Evolutionary conservation across 768 basidiomycete species (phyloP).

Genomic region (Termitomyces titanicus): DNA sequence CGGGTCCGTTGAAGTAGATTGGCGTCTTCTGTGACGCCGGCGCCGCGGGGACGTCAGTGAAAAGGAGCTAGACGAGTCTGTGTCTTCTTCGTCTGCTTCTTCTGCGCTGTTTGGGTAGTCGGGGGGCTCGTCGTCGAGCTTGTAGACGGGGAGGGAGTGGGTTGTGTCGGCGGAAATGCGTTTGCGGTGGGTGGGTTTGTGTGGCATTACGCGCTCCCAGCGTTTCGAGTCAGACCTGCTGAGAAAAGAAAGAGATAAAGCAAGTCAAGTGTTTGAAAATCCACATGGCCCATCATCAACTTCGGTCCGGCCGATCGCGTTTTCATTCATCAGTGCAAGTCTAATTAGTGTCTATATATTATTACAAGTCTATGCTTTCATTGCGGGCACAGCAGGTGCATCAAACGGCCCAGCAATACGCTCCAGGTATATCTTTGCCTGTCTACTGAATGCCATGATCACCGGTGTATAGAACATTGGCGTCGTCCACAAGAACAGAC

Average conservation of each 20-base stretch:
- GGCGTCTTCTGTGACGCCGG: conserved; percentile 18
- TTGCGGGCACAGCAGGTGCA: conserved; percentile 9
- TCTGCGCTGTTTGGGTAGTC: conserved; percentile 77
- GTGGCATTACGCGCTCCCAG: conserved; percentile 14
- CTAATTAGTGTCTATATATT: too few relatives aligned
- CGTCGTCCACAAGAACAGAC: conserved; percentile 74
- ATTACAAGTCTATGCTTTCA: background rate
- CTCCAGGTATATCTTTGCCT: conserved; percentile 37
- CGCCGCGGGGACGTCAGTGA: conserved; percentile 32
- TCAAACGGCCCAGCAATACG: conserved; percentile 54
- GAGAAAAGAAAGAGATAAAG: background rate
- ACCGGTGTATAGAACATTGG: conserved; percentile 55
- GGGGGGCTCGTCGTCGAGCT: conserved; percentile 59
- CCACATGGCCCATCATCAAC: conserved; percentile 15
- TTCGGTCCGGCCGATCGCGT: too few relatives aligned
- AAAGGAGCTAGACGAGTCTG: conserved; percentile 48
- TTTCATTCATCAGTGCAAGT: too few relatives aligned
- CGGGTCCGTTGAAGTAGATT: conserved; percentile 37
- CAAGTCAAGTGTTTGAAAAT: conserved; percentile 20
- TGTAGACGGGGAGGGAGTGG: conserved; percentile 56
- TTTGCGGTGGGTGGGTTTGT: conserved; percentile 41
- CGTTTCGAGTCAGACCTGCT: conserved; percentile 13
- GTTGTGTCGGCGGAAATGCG: conserved; percentile 61
- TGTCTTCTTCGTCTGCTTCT: conserved; percentile 74
- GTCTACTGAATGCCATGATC: conserved; percentile 24